A percentile compares a stretch with the other conserved stretches of the same genome.
Evolutionary conservation across 208 protist genomes (phyloP).

Genomic region (Trypanosomatidae sp.): DNA sequence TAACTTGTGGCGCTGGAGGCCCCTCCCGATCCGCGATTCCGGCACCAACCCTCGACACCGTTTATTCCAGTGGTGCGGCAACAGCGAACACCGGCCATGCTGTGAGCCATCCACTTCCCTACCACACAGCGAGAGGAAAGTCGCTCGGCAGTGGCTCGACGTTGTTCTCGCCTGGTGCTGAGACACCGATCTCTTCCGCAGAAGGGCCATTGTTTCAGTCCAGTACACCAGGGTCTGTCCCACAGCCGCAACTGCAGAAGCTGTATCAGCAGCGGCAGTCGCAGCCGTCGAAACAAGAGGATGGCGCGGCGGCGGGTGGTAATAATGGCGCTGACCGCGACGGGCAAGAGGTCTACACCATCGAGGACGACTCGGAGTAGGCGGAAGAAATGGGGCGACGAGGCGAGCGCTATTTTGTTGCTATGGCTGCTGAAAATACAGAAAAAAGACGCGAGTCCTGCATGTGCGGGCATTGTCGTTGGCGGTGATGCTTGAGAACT

Average conservation of each 20-base stretch:
- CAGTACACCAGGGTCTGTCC: not conserved
- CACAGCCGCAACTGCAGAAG: not conserved
- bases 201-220: conserved; percentile 22
- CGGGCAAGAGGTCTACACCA: conserved; percentile 7
- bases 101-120: not conserved
- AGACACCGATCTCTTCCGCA: conserved; percentile 24
- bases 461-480: not conserved
- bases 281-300: not conserved
- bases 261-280: conserved; percentile 1
- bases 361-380: conserved; percentile 8
- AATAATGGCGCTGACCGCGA: conserved; percentile 3
- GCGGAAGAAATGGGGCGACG: not conserved
- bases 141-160: conserved; percentile 2
- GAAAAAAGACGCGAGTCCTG: not conserved
- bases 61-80: not conserved
- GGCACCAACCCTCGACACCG: not conserved
- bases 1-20: not conserved
- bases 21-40: not conserved
- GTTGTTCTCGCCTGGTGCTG: conserved; percentile 8
- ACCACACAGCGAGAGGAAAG: not conserved
- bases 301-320: conserved; percentile 2
- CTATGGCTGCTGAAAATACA: too few species aligned
- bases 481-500: not conserved
- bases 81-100: not conserved
- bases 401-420: not conserved